Evolutionary conservation across 1,284 basidiomycete genomes (phyloP).

Genomic region (Cryptococcus sp.): DNA sequence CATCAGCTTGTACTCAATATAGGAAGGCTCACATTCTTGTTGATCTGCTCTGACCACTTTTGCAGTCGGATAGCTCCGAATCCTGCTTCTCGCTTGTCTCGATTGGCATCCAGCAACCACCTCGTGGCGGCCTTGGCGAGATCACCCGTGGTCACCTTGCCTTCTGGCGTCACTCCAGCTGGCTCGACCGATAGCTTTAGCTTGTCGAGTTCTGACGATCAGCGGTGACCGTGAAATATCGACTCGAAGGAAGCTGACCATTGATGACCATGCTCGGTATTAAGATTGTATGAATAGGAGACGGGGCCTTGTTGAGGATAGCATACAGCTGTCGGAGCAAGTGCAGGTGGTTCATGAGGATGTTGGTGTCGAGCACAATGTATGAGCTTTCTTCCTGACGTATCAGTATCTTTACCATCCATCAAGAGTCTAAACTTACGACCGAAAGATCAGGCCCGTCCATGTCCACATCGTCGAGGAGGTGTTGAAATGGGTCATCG

Average conservation of each 20-base stretch:
- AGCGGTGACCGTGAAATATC: background rate
- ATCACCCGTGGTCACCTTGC: constrained; percentile 14
- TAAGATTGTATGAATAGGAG: constrained; percentile 12
- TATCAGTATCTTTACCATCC: too few species aligned
- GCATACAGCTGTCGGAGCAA: constrained; percentile 16
- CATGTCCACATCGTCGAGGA: too few species aligned
- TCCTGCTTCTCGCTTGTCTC: constrained; percentile 6
- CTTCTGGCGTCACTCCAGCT: constrained; percentile 6
- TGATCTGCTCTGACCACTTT: constrained; percentile 12
- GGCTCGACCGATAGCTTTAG: constrained; percentile 7
- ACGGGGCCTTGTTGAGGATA: constrained; percentile 5
- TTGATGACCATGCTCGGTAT: constrained; percentile 30
- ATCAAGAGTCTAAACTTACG: too few species aligned
- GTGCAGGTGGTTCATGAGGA: constrained; percentile 28
- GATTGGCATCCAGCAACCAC: constrained; percentile 23
- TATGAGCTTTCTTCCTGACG: constrained; percentile 9
- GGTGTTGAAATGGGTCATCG: too few species aligned
- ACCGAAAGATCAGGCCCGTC: too few species aligned
- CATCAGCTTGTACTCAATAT: background rate
- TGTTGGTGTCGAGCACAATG: constrained; percentile 36
- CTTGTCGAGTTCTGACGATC: constrained; percentile 11
- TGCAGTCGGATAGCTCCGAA: constrained; percentile 14
- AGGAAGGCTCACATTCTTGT: constrained; percentile 1
- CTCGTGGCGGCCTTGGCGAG: constrained; percentile 22
- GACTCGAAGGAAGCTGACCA: constrained; percentile 15